Conservation (phyloP, 371 early-diverging fungal genomes). For the Saksenaea vasiformis region DNA sequence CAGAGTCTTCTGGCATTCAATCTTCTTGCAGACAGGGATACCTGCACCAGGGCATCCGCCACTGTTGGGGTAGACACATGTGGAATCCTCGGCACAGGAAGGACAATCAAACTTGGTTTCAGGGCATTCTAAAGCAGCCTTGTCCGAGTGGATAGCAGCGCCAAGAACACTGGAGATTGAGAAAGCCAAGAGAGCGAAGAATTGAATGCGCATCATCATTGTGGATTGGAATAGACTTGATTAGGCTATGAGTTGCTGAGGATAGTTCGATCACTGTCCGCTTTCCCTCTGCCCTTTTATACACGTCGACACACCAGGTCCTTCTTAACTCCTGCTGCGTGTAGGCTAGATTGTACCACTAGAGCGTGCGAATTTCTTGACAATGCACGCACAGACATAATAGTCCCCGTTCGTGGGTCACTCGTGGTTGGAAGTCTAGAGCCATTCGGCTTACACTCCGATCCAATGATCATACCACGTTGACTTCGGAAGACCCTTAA, state of each 20-base stretch:
- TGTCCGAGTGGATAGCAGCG: background rate
- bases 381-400: conserved; percentile 1
- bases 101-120: conserved; percentile 18
- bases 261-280: background rate
- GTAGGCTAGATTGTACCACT: background rate
- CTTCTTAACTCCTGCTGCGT: background rate
- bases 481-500: background rate
- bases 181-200: background rate
- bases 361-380: conserved; percentile 2
- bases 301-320: background rate
- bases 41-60: conserved; percentile 27
- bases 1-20: conserved; percentile 1
- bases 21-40: conserved; percentile 14
- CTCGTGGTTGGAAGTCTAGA: background rate
- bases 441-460: background rate
- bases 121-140: background rate
- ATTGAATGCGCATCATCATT: background rate
- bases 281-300: background rate
- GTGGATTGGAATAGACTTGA: background rate
- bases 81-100: conserved; percentile 17
- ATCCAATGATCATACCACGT: background rate
- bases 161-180: background rate
- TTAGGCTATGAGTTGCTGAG: background rate
- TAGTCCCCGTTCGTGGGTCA: background rate
- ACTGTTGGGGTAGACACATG: conserved; percentile 34